Conservation (phyloP, 2,329 filamentous ascomycete genomes). For the Fusarium euwallaceae region DNA sequence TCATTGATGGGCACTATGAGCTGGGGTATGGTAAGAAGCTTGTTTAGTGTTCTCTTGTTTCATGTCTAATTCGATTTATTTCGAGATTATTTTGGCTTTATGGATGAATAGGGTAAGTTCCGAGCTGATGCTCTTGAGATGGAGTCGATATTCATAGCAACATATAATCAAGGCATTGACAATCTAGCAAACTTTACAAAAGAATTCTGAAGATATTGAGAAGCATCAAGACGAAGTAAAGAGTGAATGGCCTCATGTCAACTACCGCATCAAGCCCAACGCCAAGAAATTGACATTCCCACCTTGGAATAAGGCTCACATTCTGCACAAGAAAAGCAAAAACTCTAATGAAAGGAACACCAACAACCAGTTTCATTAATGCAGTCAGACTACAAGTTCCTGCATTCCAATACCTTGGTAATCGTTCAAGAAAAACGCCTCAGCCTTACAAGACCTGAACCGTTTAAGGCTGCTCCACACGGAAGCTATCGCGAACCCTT, state of each 20-base stretch:
- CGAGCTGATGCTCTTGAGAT: not conserved
- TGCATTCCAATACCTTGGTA: not conserved
- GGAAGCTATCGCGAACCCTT: not conserved
- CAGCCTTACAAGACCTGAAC: not conserved
- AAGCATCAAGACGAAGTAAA: no score
- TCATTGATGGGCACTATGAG: not conserved
- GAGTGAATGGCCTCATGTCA: not conserved
- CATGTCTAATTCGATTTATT: not conserved
- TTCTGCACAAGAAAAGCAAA: not conserved
- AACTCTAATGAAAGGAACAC: not conserved
- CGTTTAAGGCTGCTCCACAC: not conserved
- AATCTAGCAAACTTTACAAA: not conserved
- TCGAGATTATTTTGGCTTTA: not conserved
- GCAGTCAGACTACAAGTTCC: not conserved
- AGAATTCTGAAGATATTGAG: not conserved
- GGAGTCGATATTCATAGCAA: not conserved
- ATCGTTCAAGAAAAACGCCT: not conserved
- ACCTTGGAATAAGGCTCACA: not conserved
- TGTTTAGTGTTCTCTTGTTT: not conserved
- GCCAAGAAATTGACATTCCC: not conserved
- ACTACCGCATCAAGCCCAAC: not conserved
- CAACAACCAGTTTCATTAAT: not conserved
- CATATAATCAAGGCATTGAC: fast-evolving
- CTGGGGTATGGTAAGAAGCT: not conserved
- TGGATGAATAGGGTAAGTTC: not conserved